phyloP scores from a whole-genome alignment of 352 stramenopile genomes.

The Phytophthora vignae region DNA sequence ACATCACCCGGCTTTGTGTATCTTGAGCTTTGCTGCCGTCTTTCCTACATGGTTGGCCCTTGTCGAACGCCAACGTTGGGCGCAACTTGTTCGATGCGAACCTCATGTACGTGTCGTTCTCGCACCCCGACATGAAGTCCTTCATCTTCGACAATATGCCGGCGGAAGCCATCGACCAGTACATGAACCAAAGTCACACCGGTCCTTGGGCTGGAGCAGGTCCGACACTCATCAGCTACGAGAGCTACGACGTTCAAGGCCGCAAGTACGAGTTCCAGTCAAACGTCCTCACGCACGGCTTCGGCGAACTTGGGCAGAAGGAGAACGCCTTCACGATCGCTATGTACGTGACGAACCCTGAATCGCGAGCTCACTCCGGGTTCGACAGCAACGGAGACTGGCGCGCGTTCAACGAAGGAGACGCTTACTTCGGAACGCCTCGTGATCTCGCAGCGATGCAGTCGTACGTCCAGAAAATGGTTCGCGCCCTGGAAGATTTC shows the following conservation, averaged over 20 bases:
- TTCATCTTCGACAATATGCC: slow-evolving; percentile 45
- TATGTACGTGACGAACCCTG: slow-evolving; percentile 71
- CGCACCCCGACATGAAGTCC: slow-evolving; percentile 54
- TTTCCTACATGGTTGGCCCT: background rate
- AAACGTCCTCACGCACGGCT: slow-evolving; percentile 53
- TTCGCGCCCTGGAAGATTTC: slow-evolving; percentile 36
- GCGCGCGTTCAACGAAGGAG: slow-evolving; percentile 46
- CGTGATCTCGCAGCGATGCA: slow-evolving; percentile 69
- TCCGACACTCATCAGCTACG: slow-evolving; percentile 65
- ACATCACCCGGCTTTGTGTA: background rate
- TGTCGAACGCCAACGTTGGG: slow-evolving; percentile 66
- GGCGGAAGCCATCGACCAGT: slow-evolving; percentile 52
- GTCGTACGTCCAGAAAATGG: slow-evolving; percentile 52
- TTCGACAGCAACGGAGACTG: slow-evolving; percentile 56
- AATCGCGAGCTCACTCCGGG: slow-evolving; percentile 47
- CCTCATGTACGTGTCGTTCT: slow-evolving; percentile 53
- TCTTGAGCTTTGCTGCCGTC: background rate
- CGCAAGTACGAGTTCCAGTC: slow-evolving; percentile 71
- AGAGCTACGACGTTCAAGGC: slow-evolving; percentile 55
- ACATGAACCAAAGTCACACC: slow-evolving; percentile 46
- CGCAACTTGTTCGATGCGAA: slow-evolving; percentile 64
- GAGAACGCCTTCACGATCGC: slow-evolving; percentile 53
- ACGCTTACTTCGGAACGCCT: slow-evolving; percentile 49
- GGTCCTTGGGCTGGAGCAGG: slow-evolving; percentile 51
- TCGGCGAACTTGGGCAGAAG: slow-evolving; percentile 32